Evolutionary conservation across 1,284 basidiomycete genomes (phyloP).

Genomic region (Anthracocystis walkeri): DNA sequence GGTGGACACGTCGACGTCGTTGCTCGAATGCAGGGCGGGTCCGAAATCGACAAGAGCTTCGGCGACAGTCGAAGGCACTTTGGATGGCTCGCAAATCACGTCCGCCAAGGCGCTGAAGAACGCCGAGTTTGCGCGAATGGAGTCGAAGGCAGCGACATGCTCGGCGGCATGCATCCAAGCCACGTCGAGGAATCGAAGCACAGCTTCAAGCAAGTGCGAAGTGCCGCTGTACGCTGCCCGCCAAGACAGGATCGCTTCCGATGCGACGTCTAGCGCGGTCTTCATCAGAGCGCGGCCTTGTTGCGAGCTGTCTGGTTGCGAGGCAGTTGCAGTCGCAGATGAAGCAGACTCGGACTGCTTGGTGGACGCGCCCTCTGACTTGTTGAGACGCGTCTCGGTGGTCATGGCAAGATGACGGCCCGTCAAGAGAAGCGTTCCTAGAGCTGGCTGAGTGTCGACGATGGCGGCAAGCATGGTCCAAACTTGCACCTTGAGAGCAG

Average conservation of each 20-base stretch:
- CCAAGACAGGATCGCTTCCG: constrained; percentile 78
- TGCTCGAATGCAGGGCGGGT: constrained; percentile 67
- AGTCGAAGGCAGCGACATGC: constrained; percentile 76
- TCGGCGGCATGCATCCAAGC: constrained; percentile 87
- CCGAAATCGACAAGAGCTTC: constrained; percentile 23
- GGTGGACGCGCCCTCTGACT: constrained; percentile 39
- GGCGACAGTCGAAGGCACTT: constrained; percentile 68
- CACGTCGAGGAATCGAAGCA: constrained; percentile 82
- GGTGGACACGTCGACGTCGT: constrained; percentile 70
- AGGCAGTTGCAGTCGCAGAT: constrained; percentile 41
- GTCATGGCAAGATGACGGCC: constrained; percentile 75
- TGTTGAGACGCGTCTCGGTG: constrained; percentile 45
- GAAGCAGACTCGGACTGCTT: constrained; percentile 49
- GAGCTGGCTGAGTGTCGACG: constrained; percentile 86
- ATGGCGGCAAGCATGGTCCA: constrained; percentile 87
- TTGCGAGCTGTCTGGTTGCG: constrained; percentile 9
- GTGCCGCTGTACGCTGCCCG: constrained; percentile 72
- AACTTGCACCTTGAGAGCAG: constrained; percentile 77
- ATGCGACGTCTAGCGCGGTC: constrained; percentile 72
- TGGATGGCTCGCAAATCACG: constrained; percentile 77
- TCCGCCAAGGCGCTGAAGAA: constrained; percentile 78
- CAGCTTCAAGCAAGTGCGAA: constrained; percentile 80
- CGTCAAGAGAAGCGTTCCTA: constrained; percentile 83
- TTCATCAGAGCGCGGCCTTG: constrained; percentile 43
- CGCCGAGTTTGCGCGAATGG: constrained; percentile 73